Evolutionary conservation across 805 yeast genomes (phyloP).

Genomic region (Candida insectalens): DNA sequence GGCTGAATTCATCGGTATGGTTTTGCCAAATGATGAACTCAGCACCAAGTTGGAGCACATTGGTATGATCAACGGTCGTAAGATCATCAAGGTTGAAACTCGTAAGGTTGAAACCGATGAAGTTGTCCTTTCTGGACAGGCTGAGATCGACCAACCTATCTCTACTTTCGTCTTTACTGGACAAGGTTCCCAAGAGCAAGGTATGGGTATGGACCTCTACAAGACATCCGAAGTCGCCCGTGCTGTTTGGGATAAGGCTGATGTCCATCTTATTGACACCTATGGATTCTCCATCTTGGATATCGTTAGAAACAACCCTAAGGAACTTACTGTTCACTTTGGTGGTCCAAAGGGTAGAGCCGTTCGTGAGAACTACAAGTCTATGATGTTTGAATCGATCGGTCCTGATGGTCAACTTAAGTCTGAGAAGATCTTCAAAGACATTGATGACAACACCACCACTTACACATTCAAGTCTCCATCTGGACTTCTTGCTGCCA

Average conservation of each 20-base stretch:
- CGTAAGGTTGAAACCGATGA: slow-evolving; percentile 71
- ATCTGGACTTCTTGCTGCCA: slow-evolving; percentile 91
- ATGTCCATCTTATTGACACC: slow-evolving; percentile 79
- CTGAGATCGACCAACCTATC: slow-evolving; percentile 97
- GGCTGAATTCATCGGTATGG: slow-evolving; percentile 93
- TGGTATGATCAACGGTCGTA: slow-evolving; percentile 99
- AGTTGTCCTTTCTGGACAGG: slow-evolving; percentile 83
- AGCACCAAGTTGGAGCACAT: slow-evolving; percentile 85
- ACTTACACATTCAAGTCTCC: slow-evolving; percentile 87
- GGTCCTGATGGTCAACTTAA: slow-evolving; percentile 73
- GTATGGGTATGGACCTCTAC: slow-evolving; percentile 99
- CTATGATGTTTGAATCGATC: slow-evolving; percentile 96
- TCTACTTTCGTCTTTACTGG: slow-evolving; percentile 97
- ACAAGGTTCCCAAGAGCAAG: slow-evolving; percentile 99
- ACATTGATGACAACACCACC: slow-evolving; percentile 69
- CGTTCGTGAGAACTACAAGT: slow-evolving; percentile 88
- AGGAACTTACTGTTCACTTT: slow-evolving; percentile 88
- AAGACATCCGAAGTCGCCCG: slow-evolving; percentile 84
- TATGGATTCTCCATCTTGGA: slow-evolving; percentile 96
- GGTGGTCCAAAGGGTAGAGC: slow-evolving; percentile 97
- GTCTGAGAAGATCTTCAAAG: slow-evolving; percentile 93
- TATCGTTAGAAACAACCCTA: slow-evolving; percentile 93
- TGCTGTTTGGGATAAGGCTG: slow-evolving; percentile 97
- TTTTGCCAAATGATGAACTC: slow-evolving; percentile 86
- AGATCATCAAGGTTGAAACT: slow-evolving; percentile 88